Evolutionary conservation across 1,139 yeast species (phyloP), one percentile per base, ranked within the genome.

Genomic region (Candida tetrigidarum): DNA sequence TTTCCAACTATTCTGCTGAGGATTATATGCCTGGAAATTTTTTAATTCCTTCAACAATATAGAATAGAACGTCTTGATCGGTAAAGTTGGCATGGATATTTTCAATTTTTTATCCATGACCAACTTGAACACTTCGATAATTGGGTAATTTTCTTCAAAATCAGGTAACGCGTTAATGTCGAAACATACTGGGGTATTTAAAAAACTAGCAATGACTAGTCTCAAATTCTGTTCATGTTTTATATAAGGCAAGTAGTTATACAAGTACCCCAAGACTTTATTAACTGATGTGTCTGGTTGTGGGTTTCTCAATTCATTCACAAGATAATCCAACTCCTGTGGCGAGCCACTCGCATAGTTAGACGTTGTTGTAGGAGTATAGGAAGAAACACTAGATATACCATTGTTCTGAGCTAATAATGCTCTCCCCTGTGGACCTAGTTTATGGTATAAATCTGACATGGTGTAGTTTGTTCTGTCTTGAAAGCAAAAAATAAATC

Each of bases 71-170:
- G 67, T 64, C 48, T 76, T 67, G 18, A 81, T 64, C 1, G 81
- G 61, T 7, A 86, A 57, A 0, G 88, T 74, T 1, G 95, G 95
- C 49, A 79, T 78, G 6, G 89, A 81, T 4, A 85, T 68, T 42
- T 67, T 68, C 42, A 74, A 66, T 57, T 86, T 86, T 51, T 78
- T 74, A 39, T 76, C 80, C 15, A 79, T 50, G 6, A 78, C 61
- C 42, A 71, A 66, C 50, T 73, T 75, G 59, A 76, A 78, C 15
- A 76, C 80, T 50, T 80, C 84, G 29, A 78, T 62, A 1, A 79
- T 66, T 41, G 63, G 57, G 50, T 75, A 72, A 30, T 58, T 60
- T 4, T 66, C 64, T 26, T 65, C 67, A 46, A 69, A 69, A 2
- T 67, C 54, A 1, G 76, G 62, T 0, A 70, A 73, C 18, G 68